Evolutionary conservation across 805 yeast genomes (phyloP).

Genomic region (Priceomyces haplophilus): DNA sequence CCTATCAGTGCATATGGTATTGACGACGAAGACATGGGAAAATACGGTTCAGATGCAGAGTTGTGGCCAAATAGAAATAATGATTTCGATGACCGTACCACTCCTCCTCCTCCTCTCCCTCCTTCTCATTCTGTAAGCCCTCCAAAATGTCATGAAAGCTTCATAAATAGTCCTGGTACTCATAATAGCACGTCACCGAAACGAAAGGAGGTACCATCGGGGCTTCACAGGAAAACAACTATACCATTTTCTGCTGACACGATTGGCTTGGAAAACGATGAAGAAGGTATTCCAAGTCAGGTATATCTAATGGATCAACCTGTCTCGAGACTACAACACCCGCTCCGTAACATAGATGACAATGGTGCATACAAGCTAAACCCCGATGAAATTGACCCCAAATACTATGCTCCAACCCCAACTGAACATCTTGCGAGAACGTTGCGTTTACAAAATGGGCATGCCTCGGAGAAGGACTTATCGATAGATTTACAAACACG

Average conservation of each 20-base stretch:
- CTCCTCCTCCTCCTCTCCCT: slow-evolving; percentile 20
- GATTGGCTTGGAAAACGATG: slow-evolving; percentile 31
- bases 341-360: slow-evolving; percentile 11
- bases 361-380: slow-evolving; percentile 18
- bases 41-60: slow-evolving; percentile 5
- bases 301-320: slow-evolving; percentile 36
- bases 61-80: slow-evolving; percentile 9
- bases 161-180: slow-evolving; percentile 18
- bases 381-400: slow-evolving; percentile 33
- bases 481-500: slow-evolving; percentile 26
- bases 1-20: slow-evolving; percentile 19
- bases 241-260: slow-evolving; percentile 44
- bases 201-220: background rate
- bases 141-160: background rate
- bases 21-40: slow-evolving; percentile 1
- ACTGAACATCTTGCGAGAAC: slow-evolving; percentile 34
- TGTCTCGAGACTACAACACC: slow-evolving; percentile 28
- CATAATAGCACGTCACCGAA: background rate
- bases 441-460: slow-evolving; percentile 21
- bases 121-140: slow-evolving; percentile 19
- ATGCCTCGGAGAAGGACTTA: slow-evolving; percentile 17
- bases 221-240: slow-evolving; percentile 10
- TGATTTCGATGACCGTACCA: slow-evolving; percentile 7
- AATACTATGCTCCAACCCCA: slow-evolving; percentile 48
- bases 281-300: slow-evolving; percentile 27